Evolutionary conservation across 768 basidiomycete genomes (phyloP), one percentile per base, ranked within the genome.

Genomic region (Lactarius hatsudake): DNA sequence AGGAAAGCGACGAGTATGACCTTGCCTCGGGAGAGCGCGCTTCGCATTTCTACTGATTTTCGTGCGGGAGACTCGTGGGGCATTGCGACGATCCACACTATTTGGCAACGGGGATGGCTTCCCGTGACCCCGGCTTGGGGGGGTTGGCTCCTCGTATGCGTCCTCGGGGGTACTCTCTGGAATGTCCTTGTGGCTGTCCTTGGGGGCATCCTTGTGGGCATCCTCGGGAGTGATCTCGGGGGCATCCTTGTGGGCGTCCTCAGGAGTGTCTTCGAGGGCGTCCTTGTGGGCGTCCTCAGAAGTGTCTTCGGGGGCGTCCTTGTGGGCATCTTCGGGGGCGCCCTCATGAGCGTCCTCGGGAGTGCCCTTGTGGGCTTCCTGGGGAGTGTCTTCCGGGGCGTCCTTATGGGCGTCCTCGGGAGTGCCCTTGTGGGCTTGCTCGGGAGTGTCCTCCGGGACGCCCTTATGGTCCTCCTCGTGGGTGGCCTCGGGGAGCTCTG

Each of bases 61-160:
- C 2, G 26, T 32, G 42, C 67, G 67, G 18, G 67, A 23, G 40
- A 68, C 67, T 40, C 67, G 51, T 20, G 51, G 67, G 17, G 53
- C 63, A 28, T 57, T 64, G 53, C 67, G 67, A 48, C 67, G 62
- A 3, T 64, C 51, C 32, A 34, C 13, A 45, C 9, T 32, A 26
- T 68, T 45, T 23, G 67, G 62, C 36, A 64, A 26, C 13, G 63
- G 67, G 5, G 67, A 68, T 23, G 67, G 67, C 43, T 61, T 68
- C 54, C 67, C 67, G 15, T 64, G 51, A 28, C 42, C 67, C 67
- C 34, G n/a, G 43, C 58, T 64, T 20, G 67, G 62, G 15, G 20
- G 53, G 10, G 59, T 56, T 48, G 67, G 67, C 13, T 48, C 26
- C 32, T 59, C 9, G 23, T 55, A 30, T 40, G 51, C 32, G 34